phyloP scores from a whole-genome alignment of 208 protist genomes.

The Acanthamoeba sp. region DNA sequence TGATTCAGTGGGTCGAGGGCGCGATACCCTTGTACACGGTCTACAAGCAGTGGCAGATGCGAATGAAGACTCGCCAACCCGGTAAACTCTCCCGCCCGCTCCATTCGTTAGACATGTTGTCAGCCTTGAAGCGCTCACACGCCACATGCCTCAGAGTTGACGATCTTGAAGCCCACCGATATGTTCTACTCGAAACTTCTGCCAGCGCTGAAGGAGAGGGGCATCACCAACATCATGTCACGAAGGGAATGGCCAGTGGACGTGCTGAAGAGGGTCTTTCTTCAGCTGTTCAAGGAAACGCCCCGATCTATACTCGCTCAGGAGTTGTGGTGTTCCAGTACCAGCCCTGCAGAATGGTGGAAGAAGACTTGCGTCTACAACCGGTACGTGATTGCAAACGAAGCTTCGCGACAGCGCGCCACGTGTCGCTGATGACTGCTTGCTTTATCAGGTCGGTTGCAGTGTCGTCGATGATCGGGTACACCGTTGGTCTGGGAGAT shows the following conservation, averaged over 20 bases:
- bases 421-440: background rate
- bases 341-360: slow-evolving; percentile 56
- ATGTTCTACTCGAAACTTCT: slow-evolving; percentile 81
- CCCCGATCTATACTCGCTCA: slow-evolving; percentile 47
- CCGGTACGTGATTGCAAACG: slow-evolving; percentile 2
- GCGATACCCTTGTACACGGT: slow-evolving; percentile 82
- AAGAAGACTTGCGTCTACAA: slow-evolving; percentile 68
- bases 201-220: slow-evolving; percentile 70
- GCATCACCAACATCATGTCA: slow-evolving; percentile 67
- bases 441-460: slow-evolving; percentile 87
- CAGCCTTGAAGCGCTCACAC: background rate
- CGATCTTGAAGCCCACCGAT: slow-evolving; percentile 80
- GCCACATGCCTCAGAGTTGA: background rate
- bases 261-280: slow-evolving; percentile 55
- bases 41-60: slow-evolving; percentile 82
- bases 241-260: slow-evolving; percentile 83
- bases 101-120: background rate
- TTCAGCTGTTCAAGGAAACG: slow-evolving; percentile 78
- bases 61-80: slow-evolving; percentile 45
- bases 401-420: background rate
- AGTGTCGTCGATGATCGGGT: slow-evolving; percentile 94
- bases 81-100: background rate
- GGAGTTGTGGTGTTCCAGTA: slow-evolving; percentile 64
- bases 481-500: slow-evolving; percentile 97
- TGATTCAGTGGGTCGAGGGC: slow-evolving; percentile 89